These are phyloP conservation scores for Debaryomyces hansenii DNA, from an alignment of 805 yeast genomes.

Conservation along the genomic window DNA sequence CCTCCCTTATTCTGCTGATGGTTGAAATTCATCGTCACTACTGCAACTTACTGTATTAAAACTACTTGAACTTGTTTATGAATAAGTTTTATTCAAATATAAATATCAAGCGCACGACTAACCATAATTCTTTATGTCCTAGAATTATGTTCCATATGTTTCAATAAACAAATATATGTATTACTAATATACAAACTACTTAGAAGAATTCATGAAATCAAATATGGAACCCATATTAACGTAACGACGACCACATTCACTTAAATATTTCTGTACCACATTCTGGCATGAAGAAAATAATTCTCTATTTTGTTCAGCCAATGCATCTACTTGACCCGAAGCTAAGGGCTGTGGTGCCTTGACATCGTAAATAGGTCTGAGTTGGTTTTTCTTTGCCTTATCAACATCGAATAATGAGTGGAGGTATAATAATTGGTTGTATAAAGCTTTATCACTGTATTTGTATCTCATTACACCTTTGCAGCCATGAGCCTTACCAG, in stretches of 20 bases:
- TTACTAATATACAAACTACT: background rate
- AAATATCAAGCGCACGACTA: slow-evolving; percentile 1
- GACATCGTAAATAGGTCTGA: slow-evolving; percentile 53
- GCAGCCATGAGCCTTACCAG: slow-evolving; percentile 61
- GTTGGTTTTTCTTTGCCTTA: slow-evolving; percentile 61
- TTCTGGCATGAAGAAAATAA: slow-evolving; percentile 52
- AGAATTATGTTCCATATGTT: too few relatives aligned
- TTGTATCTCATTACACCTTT: slow-evolving; percentile 80
- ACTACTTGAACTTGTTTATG: background rate
- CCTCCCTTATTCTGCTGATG: slow-evolving; percentile 9
- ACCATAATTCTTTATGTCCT: background rate
- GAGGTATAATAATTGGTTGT: slow-evolving; percentile 81
- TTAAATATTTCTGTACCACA: slow-evolving; percentile 70
- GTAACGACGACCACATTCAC: slow-evolving; percentile 83
- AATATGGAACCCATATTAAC: slow-evolving; percentile 86
- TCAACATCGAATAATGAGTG: slow-evolving; percentile 79
- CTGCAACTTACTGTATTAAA: background rate
- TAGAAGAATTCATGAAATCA: slow-evolving; percentile 45
- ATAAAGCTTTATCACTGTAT: slow-evolving; percentile 76
- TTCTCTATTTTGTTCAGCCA: slow-evolving; percentile 77
- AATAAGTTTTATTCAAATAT: background rate
- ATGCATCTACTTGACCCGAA: slow-evolving; percentile 62
- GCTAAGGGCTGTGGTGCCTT: slow-evolving; percentile 34
- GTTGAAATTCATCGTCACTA: slow-evolving; percentile 11
- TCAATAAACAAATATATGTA: too few relatives aligned